These are phyloP conservation scores for Saksenaea vasiformis DNA, from an alignment of 371 early-diverging fungal species.

Conservation along the genomic window DNA sequence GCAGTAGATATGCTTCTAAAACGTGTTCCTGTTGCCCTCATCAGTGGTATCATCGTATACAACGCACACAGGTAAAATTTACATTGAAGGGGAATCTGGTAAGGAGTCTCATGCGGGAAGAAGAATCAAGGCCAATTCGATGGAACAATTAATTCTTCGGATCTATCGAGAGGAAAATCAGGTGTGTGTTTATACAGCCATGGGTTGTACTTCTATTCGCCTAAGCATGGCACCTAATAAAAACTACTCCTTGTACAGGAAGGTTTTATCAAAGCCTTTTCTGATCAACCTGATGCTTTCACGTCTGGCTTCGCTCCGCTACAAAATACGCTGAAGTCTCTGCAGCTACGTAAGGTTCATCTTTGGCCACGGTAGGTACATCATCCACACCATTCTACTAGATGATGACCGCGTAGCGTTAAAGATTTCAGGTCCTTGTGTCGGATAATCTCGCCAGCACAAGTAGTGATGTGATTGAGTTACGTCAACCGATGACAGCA, in stretches of 20 bases:
- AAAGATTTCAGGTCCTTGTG: conserved; percentile 75
- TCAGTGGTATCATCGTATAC: conserved; percentile 87
- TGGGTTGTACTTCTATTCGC: background rate
- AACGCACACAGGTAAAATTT: conserved; percentile 78
- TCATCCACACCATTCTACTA: background rate
- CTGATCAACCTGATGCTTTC: conserved; percentile 85
- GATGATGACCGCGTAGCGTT: background rate
- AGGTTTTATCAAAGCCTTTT: conserved; percentile 94
- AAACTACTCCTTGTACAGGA: conserved; percentile 32
- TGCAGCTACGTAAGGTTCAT: conserved; percentile 80
- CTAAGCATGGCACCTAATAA: background rate
- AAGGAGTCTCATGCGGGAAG: background rate
- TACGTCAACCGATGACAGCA: conserved; percentile 79
- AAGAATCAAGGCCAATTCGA: conserved; percentile 78
- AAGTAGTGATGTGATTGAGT: conserved; percentile 72
- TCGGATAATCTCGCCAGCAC: conserved; percentile 60
- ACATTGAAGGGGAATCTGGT: background rate
- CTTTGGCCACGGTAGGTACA: conserved; percentile 83
- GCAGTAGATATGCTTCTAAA: conserved; percentile 93
- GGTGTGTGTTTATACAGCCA: conserved; percentile 23
- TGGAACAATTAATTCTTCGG: conserved; percentile 87
- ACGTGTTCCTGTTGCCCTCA: conserved; percentile 72
- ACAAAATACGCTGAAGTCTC: conserved; percentile 80
- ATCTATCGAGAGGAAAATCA: conserved; percentile 80
- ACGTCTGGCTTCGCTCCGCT: conserved; percentile 80